Conservation (phyloP, 139 green algal species). For the Tetraselmis striata region DNA sequence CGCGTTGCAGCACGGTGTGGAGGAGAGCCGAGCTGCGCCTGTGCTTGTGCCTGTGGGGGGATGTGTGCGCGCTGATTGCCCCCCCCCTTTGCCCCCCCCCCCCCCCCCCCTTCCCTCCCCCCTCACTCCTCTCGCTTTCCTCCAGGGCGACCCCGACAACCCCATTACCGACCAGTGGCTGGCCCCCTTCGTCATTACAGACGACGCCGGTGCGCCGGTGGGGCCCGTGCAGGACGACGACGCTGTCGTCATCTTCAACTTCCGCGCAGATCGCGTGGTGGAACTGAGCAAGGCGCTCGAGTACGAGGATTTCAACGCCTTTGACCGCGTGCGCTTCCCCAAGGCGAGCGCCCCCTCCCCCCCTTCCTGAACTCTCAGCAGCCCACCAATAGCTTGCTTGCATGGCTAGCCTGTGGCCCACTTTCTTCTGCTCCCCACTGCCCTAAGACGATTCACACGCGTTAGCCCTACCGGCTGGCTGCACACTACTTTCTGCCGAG, state of each 20-base stretch:
- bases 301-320: conserved; percentile 75
- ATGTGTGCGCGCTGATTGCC: neutral
- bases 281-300: conserved; percentile 93
- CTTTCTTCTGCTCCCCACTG: no score
- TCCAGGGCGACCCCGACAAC: conserved; percentile 44
- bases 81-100: no score
- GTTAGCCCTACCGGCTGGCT: no score
- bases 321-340: conserved; percentile 47
- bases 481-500: no score
- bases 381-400: no score
- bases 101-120: no score
- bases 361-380: no score
- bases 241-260: conserved; percentile 94
- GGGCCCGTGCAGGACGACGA: conserved; percentile 86
- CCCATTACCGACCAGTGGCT: conserved; percentile 76
- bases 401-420: neutral
- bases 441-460: no score
- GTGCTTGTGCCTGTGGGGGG: no score
- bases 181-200: conserved; percentile 79
- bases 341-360: neutral
- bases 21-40: no score
- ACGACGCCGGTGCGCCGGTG: conserved; percentile 69
- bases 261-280: conserved; percentile 89
- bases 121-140: no score
- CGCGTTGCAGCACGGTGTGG: no score